These are phyloP conservation scores for Adenanthera pavonina DNA, from an alignment of 306 rosid genomes.

Conservation along the genomic window DNA sequence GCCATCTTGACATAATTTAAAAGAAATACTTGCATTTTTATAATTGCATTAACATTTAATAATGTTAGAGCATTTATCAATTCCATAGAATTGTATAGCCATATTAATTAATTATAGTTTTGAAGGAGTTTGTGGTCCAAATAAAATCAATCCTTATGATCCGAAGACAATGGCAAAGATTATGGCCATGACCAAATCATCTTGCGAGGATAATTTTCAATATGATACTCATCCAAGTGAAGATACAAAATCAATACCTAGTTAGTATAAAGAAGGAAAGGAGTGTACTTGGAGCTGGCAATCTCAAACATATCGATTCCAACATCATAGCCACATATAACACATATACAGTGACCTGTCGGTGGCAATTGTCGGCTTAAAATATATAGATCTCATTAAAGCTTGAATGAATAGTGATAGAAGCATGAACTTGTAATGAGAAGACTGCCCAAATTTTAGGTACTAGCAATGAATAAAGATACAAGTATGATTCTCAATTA, in stretches of 20 bases:
- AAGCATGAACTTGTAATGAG: neutral
- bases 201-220: neutral
- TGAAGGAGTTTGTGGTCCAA: constrained; percentile 4
- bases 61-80: neutral
- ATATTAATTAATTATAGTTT: neutral
- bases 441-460: constrained; percentile 3
- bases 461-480: neutral
- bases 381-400: constrained; percentile 28
- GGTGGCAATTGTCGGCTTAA: constrained; percentile 32
- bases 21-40: constrained; percentile 5
- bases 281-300: constrained; percentile 69
- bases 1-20: neutral
- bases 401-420: constrained; percentile 21
- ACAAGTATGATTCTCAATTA: constrained; percentile 17
- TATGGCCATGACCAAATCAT: constrained; percentile 1
- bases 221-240: neutral
- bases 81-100: neutral
- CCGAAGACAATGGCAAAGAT: constrained; percentile 14
- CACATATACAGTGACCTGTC: constrained; percentile 85
- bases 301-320: constrained; percentile 90
- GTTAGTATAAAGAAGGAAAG: constrained; percentile 28
- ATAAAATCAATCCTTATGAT: neutral
- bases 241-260: constrained; percentile 24
- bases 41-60: neutral
- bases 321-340: constrained; percentile 90